These are phyloP conservation scores for Colletotrichum falcatum DNA, from an alignment of 2,329 filamentous ascomycete genomes.

Conservation along the genomic window DNA sequence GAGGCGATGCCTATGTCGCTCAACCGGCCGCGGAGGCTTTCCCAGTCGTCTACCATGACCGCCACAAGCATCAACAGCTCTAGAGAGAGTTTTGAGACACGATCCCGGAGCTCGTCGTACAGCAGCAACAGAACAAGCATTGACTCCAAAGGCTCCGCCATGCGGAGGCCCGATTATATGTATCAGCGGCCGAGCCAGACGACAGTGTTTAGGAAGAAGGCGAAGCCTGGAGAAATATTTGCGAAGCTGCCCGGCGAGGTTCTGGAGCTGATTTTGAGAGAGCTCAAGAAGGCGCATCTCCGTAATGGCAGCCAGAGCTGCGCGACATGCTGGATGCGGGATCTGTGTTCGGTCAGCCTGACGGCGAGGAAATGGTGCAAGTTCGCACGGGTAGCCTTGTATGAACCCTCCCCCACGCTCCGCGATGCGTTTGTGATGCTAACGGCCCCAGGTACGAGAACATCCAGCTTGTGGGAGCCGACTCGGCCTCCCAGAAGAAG, in stretches of 20 bases:
- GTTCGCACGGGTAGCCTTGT: slow-evolving; percentile 64
- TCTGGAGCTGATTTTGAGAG: slow-evolving; percentile 65
- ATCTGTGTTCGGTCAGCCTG: slow-evolving; percentile 64
- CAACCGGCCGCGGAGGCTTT: slow-evolving; percentile 54
- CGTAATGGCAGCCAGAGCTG: slow-evolving; percentile 63
- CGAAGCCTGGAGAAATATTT: slow-evolving; percentile 64
- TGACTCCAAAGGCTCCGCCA: slow-evolving; percentile 53
- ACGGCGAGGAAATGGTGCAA: slow-evolving; percentile 65
- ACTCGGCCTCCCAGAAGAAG: slow-evolving; percentile 68
- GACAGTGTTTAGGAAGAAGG: slow-evolving; percentile 45
- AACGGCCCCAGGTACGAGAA: slow-evolving; percentile 62
- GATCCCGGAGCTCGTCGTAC: slow-evolving; percentile 47
- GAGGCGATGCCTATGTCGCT: slow-evolving; percentile 45
- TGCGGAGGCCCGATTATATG: slow-evolving; percentile 46
- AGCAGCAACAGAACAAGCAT: slow-evolving; percentile 55
- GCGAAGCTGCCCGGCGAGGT: slow-evolving; percentile 69
- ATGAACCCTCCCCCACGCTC: slow-evolving; percentile 46
- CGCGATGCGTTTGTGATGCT: not conserved
- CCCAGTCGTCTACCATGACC: slow-evolving; percentile 46
- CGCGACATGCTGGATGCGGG: slow-evolving; percentile 74
- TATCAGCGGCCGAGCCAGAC: slow-evolving; percentile 44
- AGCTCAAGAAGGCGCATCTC: slow-evolving; percentile 65
- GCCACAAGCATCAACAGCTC: slow-evolving; percentile 47
- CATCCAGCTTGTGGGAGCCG: slow-evolving; percentile 69
- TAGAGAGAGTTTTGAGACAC: slow-evolving; percentile 45